Conservation (phyloP, 305 asterid species). For the Andrographis paniculata region DNA sequence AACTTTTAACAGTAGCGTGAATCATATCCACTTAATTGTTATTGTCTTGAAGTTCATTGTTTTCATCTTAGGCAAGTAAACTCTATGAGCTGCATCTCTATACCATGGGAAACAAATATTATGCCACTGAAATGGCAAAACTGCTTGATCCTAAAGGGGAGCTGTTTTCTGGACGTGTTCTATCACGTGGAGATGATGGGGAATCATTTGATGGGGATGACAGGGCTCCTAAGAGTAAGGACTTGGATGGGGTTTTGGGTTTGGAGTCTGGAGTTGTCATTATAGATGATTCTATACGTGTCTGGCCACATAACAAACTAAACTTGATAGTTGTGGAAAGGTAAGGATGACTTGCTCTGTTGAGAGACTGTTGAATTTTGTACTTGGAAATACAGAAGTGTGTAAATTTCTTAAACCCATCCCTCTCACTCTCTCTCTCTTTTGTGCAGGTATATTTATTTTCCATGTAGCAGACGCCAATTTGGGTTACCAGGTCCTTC, state of each 20-base stretch:
- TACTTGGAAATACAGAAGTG: background rate
- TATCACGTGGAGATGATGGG: conserved; percentile 86
- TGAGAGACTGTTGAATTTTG: conserved; percentile 3
- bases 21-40: conserved; percentile 15
- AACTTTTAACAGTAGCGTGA: background rate
- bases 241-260: conserved; percentile 93
- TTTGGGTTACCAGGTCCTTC: conserved; percentile 93
- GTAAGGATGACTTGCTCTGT: conserved; percentile 27
- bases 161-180: conserved; percentile 88
- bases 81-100: conserved; percentile 83
- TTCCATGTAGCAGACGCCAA: conserved; percentile 94
- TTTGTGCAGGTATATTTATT: conserved; percentile 94
- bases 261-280: conserved; percentile 89
- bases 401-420: too few relatives aligned
- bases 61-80: conserved; percentile 67
- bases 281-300: conserved; percentile 86
- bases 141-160: conserved; percentile 95
- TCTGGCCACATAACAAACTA: conserved; percentile 88
- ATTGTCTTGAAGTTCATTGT: conserved; percentile 15
- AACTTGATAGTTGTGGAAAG: conserved; percentile 90
- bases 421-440: conserved; percentile 17
- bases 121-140: conserved; percentile 99
- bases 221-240: conserved; percentile 78
- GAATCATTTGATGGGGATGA: conserved; percentile 80
- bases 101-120: conserved; percentile 96